Base-by-base conservation (phyloP, 441 rosid species). In the Adansonia madagascariensis region DNA sequence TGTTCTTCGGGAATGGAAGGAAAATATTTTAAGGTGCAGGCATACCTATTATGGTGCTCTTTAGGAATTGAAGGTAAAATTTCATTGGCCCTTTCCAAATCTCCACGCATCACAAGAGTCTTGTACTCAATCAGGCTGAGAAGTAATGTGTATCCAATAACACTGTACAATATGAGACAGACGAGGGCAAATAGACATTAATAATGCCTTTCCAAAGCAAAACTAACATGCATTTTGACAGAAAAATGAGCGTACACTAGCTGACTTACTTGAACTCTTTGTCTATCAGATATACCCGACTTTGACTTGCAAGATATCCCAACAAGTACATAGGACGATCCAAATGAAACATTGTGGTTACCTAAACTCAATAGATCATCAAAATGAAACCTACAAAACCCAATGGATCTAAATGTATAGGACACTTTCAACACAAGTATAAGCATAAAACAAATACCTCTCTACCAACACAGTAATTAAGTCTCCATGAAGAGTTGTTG, bases 91-190 rank as follows among this genome's bases (percentile, higher is more conserved):
- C 91, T 89, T 60, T 94, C 98, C 20, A 93, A 75, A 82, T 97
- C 98, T 76, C 99, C 99, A 76, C 98, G 98, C 99, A 97, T 94
- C 77, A 97, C 98, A 78, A 97, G 97, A 75, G 98, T 97, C 89
- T 97, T 97, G 88, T 93, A 97, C 89, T 97, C 99, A 50, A 97
- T 97, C 88, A 97, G 87, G 88, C 95, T 94, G 78, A 97, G 94
- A 85, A 94, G 99, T 81, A 97, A 84, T 73, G 99, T 97, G 88
- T 97, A 97, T 63, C 99, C 99, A 77, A 94, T 85, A 77, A 94
- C 88, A 80, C 99, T 97, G 53, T 2, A 27, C 2, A 27, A 27
- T 27, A 27, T 27, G 31, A 1, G 31, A 27, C 31, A 27, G 31
- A 57, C 0, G 4, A 41, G 53, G 41, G 66, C 7, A 57, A 57